phyloP scores from a whole-genome alignment of 2,329 filamentous ascomycete species.

The Xylariaceae sp. region DNA sequence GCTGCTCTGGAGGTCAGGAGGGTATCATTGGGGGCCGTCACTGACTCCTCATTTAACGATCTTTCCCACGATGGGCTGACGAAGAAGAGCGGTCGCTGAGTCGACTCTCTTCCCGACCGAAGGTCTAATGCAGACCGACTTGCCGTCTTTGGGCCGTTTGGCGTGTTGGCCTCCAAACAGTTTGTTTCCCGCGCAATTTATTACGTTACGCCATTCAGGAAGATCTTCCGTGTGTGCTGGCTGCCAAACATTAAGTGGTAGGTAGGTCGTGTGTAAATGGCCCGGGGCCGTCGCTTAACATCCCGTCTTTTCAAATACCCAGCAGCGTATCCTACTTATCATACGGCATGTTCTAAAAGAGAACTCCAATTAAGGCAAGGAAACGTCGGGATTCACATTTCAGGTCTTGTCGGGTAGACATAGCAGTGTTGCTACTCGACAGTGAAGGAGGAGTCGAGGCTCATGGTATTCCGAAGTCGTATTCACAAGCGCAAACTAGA shows the following conservation, averaged over 20 bases:
- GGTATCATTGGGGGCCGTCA: neutral
- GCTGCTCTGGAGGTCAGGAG: neutral
- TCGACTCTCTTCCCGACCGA: neutral
- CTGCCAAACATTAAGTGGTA: too few relatives aligned
- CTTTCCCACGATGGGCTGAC: neutral
- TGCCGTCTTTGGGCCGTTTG: too few relatives aligned
- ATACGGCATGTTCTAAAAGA: neutral
- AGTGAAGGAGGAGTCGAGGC: too few relatives aligned
- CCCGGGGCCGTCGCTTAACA: neutral
- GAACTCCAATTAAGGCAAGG: neutral
- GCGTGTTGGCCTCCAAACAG: too few relatives aligned
- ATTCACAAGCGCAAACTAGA: too few relatives aligned
- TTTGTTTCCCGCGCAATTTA: too few relatives aligned
- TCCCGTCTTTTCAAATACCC: neutral
- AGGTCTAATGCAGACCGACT: too few relatives aligned
- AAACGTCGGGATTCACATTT: neutral
- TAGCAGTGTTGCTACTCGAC: too few relatives aligned
- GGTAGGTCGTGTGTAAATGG: neutral
- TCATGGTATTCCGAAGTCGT: too few relatives aligned
- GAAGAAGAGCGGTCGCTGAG: neutral
- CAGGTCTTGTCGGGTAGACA: too few relatives aligned
- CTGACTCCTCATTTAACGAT: neutral
- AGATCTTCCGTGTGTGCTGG: too few relatives aligned
- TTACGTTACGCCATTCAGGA: too few relatives aligned
- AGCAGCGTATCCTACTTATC: neutral